Evolutionary conservation across 2,329 filamentous ascomycete genomes (phyloP).

Genomic region (Colletotrichum agaves): DNA sequence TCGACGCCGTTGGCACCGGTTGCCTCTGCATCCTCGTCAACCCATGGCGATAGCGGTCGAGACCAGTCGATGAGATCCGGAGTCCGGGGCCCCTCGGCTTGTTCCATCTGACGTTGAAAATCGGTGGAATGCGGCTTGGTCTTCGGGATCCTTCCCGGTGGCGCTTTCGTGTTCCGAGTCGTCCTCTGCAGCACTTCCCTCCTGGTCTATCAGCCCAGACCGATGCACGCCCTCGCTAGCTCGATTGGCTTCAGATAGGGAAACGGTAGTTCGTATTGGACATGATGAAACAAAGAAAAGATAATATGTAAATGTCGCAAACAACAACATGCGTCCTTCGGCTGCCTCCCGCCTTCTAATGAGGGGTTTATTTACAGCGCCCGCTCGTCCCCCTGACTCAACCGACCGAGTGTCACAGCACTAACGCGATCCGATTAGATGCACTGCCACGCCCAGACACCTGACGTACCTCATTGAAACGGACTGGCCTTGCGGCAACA

Average conservation of each 20-base stretch:
- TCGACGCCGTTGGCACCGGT: neutral
- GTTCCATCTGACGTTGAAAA: conserved; percentile 28
- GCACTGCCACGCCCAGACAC: conserved; percentile 31
- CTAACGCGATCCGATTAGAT: conserved; percentile 32
- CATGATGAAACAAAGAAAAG: neutral
- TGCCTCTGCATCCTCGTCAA: conserved; percentile 11
- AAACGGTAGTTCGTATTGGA: neutral
- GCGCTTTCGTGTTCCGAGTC: neutral
- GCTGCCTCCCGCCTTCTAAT: conserved; percentile 16
- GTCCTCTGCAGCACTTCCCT: neutral
- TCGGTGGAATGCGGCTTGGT: neutral
- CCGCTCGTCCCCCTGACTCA: conserved; percentile 17
- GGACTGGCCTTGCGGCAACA: conserved; percentile 1
- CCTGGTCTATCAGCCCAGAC: neutral
- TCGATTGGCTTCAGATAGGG: neutral
- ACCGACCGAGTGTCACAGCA: conserved; percentile 6
- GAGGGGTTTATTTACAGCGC: conserved; percentile 32
- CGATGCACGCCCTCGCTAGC: conserved; percentile 15
- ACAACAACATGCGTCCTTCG: neutral
- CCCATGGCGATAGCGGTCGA: conserved; percentile 34
- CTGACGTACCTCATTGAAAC: conserved; percentile 4
- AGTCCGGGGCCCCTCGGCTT: conserved; percentile 18
- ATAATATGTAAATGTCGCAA: neutral
- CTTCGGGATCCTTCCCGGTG: neutral
- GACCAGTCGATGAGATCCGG: conserved; percentile 35